Evolutionary conservation across 2,329 filamentous ascomycete species (phyloP), one percentile per base, ranked within the genome.

Genomic region (Xylariales sp.): DNA sequence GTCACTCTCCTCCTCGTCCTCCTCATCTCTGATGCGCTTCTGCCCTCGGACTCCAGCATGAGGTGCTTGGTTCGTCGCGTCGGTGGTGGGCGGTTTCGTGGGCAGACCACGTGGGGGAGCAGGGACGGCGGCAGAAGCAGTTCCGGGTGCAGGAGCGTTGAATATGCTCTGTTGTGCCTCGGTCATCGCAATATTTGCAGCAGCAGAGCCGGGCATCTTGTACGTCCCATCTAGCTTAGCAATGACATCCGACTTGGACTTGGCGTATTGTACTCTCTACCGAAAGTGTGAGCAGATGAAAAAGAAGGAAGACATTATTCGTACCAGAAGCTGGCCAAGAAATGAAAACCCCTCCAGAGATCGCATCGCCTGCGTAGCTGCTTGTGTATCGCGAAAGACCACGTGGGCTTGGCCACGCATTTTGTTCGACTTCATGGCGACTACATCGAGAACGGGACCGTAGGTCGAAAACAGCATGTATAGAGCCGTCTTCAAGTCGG

Each of bases 401-500:
- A 98, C 72, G 58, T 97, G 93, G 47, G 93, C 93, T 66, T 98
- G 93, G 3, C 93, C 93, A 37, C 93, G 84, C 90, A 97, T 96
- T 68, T 88, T 88, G 62, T 75, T 74, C 1, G 88, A 95, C 69
- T 89, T 94, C 53, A 96, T 73, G 21, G 88, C 87, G 36, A 96
- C 86, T 15, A 98, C 80, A 60, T 98, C 93, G 44, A 98, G 78
- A 12, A 98, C 86, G 1, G 88, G 82, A 29, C 93, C 93, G 60
- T 95, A 95, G 11, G 89, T 95, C 9, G 89, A 88, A 63, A 97
- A 97, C 10, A 97, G 77, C 63, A 89, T 86, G 68, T 98, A 98
- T 21, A 98, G 76, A 4, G 85, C 84, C 33, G 88, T 84, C 56
- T 89, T 83, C 31, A 98, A 69, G 61, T 97, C 90, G 46, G 79